A percentile compares a stretch with the other conserved stretches of the same genome.
These are phyloP conservation scores for Linaria vulgaris DNA, from an alignment of 257 asterid genomes.

Conservation along the genomic window DNA sequence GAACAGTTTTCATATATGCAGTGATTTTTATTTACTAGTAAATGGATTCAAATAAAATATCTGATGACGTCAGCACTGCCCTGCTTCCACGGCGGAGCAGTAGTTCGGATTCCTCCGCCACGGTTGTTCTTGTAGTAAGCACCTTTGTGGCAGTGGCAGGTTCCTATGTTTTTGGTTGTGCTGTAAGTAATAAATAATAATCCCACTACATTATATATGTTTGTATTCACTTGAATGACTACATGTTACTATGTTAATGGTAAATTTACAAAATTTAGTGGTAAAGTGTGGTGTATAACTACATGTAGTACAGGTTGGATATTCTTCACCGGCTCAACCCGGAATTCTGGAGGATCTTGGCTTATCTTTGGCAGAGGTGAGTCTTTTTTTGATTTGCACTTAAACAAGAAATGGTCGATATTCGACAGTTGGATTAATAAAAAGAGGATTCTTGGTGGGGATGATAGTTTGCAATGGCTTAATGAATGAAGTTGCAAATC, in stretches of 20 bases:
- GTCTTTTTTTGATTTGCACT: neutral
- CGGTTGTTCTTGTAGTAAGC: constrained; percentile 58
- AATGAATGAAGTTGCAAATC: neutral
- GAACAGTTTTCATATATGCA: no score
- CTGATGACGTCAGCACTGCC: no score
- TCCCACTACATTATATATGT: neutral
- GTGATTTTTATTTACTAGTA: no score
- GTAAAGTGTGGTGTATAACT: neutral
- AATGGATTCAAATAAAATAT: no score
- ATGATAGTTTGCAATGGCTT: neutral
- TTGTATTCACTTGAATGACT: neutral
- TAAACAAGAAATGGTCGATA: neutral
- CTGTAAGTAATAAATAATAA: constrained; percentile 48
- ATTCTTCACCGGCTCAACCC: constrained; percentile 79
- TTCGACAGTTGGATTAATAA: no score
- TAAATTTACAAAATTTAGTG: neutral
- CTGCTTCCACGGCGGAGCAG: constrained; percentile 24
- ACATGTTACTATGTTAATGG: neutral
- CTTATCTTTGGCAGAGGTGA: constrained; percentile 68
- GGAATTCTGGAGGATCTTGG: constrained; percentile 72
- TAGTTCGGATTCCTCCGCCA: constrained; percentile 37
- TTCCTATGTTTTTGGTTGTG: constrained; percentile 83
- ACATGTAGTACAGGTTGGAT: constrained; percentile 79
- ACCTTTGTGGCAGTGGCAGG: constrained; percentile 76
- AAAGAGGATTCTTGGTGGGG: no score